These are phyloP conservation scores for Colletotrichum nymphaeae DNA, from an alignment of 2,329 filamentous ascomycete species.

Conservation along the genomic window DNA sequence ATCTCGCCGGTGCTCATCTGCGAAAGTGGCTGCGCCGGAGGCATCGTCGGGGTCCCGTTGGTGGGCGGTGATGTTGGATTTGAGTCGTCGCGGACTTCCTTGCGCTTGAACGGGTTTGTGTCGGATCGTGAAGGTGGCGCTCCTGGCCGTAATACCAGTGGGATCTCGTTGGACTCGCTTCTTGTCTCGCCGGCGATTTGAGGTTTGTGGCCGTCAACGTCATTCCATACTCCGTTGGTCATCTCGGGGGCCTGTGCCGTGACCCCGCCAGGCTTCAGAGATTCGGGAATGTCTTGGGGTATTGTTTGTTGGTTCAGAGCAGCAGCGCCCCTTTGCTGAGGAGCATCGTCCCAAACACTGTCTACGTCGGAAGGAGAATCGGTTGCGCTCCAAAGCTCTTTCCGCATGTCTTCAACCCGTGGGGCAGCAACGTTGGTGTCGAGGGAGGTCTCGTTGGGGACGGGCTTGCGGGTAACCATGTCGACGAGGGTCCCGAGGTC, in stretches of 20 bases:
- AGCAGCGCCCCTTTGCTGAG: slow-evolving; percentile 26
- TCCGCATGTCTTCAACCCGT: slow-evolving; percentile 42
- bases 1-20: slow-evolving; percentile 55
- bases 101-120: slow-evolving; percentile 66
- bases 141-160: slow-evolving; percentile 46
- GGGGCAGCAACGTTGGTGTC: slow-evolving; percentile 40
- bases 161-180: slow-evolving; percentile 39
- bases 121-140: slow-evolving; percentile 42
- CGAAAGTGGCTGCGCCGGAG: slow-evolving; percentile 51
- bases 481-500: slow-evolving; percentile 36
- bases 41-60: slow-evolving; percentile 30
- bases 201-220: slow-evolving; percentile 38
- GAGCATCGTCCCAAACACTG: slow-evolving; percentile 40
- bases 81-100: slow-evolving; percentile 48
- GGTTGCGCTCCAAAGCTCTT: slow-evolving; percentile 46
- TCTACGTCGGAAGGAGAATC: slow-evolving; percentile 45
- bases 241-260: slow-evolving; percentile 37
- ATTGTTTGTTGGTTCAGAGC: slow-evolving; percentile 6
- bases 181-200: slow-evolving; percentile 8
- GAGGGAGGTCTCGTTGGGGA: slow-evolving; percentile 43
- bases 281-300: slow-evolving; percentile 42
- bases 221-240: slow-evolving; percentile 47
- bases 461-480: slow-evolving; percentile 57
- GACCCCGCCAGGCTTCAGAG: slow-evolving; percentile 46
- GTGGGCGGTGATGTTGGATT: slow-evolving; percentile 32